Base-by-base conservation (phyloP, 73 alveolate genomes). In the Paraurostyla sp. region DNA sequence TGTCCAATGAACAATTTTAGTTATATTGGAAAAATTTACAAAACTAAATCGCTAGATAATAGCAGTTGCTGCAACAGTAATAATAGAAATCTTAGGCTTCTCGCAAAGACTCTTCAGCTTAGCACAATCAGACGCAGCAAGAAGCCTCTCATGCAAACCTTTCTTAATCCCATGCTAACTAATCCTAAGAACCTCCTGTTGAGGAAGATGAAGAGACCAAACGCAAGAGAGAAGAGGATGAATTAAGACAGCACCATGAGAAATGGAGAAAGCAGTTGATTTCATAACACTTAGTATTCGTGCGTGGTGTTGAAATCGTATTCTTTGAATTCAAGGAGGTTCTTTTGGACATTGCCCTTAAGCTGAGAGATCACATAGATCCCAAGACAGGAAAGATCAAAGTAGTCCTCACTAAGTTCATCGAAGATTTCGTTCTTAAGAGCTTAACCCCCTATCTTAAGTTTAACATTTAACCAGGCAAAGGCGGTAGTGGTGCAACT, bases 271-370 rank as follows among this genome's bases (percentile, higher is more conserved):
- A 60, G 71, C 68, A 84, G 54, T 59, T 71, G 32, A 58, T 73
- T 48, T 88, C 82, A 51, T 62, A 62, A 33, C 93, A 84, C 32
- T 51, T 85, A 22, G 63, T 73, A 33, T 85, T 49, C 32, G 59
- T 85, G 30, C 71, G 85, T 58, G 93, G 93, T 7, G 80, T 80
- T 38, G 96, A 91, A 42, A 29, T 91, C 49, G 87, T 83, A 0
- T 51, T 42, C 84, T 80, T 58, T 63, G 96, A 91, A 51, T 91
- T 91, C 85, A 71, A 75, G 50, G 96, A 91, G 42, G 60, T 91
- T 51, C 81, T 91, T 11, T 57, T 85, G 20, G 93, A 85, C 38
- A 33, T 85, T 27, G 89, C 93, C 30, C 49, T 91, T 18, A 45
- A 35, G 22, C 18, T 65, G 43, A 36, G 71, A 35, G 92, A 69